Evolutionary conservation across 2,329 filamentous ascomycete species (phyloP).

Genomic region (Phialocephala subalpina): DNA sequence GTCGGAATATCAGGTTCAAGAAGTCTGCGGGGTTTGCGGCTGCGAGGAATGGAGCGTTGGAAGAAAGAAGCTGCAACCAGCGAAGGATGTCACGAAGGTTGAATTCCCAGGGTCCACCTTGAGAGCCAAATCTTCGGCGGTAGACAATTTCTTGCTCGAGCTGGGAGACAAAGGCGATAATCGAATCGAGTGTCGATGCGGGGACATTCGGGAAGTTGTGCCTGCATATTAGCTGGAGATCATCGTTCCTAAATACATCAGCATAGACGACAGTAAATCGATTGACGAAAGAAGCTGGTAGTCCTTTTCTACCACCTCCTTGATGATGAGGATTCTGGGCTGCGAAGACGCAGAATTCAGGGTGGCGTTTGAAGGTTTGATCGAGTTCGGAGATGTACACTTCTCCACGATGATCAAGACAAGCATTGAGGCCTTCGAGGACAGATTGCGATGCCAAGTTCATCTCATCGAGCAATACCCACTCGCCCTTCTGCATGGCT

Average conservation of each 20-base stretch:
- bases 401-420: slow-evolving; percentile 93
- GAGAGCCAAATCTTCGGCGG: slow-evolving; percentile 63
- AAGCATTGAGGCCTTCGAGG: slow-evolving; percentile 94
- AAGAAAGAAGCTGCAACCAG: slow-evolving; percentile 80
- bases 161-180: slow-evolving; percentile 84
- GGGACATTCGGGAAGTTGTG: slow-evolving; percentile 76
- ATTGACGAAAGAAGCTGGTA: slow-evolving; percentile 96
- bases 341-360: slow-evolving; percentile 92
- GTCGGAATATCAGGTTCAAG: slow-evolving; percentile 81
- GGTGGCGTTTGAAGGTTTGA: slow-evolving; percentile 89
- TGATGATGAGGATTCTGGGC: slow-evolving; percentile 98
- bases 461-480: slow-evolving; percentile 98
- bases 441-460: slow-evolving; percentile 97
- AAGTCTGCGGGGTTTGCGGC: slow-evolving; percentile 74
- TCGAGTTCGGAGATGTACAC: slow-evolving; percentile 96
- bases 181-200: slow-evolving; percentile 63
- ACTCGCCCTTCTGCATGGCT: slow-evolving; percentile 96
- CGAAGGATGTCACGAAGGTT: slow-evolving; percentile 90
- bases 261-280: slow-evolving; percentile 98
- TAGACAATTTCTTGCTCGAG: slow-evolving; percentile 76
- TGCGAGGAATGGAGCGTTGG: slow-evolving; percentile 65
- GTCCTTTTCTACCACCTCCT: slow-evolving; percentile 91
- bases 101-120: slow-evolving; percentile 91
- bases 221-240: slow-evolving; percentile 82
- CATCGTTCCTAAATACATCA: slow-evolving; percentile 83